Evolutionary conservation across 2,329 filamentous ascomycete genomes (phyloP), one percentile per base, ranked within the genome.

Genomic region (Capronia americana): DNA sequence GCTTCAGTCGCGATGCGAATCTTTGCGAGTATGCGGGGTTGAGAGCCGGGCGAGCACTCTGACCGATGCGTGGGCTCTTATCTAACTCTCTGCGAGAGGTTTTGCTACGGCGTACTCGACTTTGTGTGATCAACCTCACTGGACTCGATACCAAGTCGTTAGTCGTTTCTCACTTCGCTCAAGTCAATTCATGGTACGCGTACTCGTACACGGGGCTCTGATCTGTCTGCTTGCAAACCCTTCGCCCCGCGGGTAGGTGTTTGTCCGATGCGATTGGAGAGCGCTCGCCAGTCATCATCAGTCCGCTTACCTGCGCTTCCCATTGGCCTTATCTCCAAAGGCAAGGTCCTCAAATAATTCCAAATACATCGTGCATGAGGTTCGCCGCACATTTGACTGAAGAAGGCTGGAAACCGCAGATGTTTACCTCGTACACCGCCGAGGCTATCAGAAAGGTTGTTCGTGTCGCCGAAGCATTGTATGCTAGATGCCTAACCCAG

Each of bases 291-390:
- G 17, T 23, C 48, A 28, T 17, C 10, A 28, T 26, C 20, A 7
- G 24, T 8, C 20, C 48, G 48, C 48, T 51, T 26, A 26, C 48
- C 23, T 26, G 23, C 10, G 5, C 48, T 3, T 51, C 48, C 20
- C 17, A 51, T 51, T 51, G 48, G 48, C 14, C 10, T 14, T 7
- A 14, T 28, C 20, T 24, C 48, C 48, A 51, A 26, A 26, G 48
- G 14, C 48, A 51, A 51, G 48, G 23, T 51, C 48, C 12, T 24
- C 46, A 50, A 26, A 51, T 17, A 28, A 51, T 51, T 51, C 48
- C 48, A 51, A 51, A 51, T 51, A 51, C 48, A 14, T 26, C 46
- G 48, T 51, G 48, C 48, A 51, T 51, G 48, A 14, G 6, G 12
- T 51, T 51, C 8, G 48, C 20, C 48, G 23, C 20, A 51, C 20